Conservation (phyloP, 2,329 filamentous ascomycete genomes). For the Colletotrichum australisinense region DNA sequence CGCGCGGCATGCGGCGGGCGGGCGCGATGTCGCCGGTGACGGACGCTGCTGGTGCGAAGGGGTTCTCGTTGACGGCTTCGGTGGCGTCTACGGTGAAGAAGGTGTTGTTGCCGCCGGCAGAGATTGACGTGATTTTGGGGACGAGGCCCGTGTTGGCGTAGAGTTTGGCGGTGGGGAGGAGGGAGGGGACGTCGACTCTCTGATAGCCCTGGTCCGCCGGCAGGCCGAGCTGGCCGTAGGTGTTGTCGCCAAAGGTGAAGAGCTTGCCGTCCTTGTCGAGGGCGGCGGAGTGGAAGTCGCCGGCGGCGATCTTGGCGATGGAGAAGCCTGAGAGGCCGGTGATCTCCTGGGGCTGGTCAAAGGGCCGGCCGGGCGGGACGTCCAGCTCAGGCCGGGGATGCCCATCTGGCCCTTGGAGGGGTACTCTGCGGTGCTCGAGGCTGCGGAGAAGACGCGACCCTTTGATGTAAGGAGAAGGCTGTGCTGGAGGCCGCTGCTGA, state of each 20-base stretch:
- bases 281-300: conserved; percentile 87
- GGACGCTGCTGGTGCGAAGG: neutral
- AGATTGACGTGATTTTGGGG: conserved; percentile 79
- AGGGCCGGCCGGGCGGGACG: conserved; percentile 78
- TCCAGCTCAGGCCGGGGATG: conserved; percentile 84
- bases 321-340: conserved; percentile 76
- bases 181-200: conserved; percentile 75
- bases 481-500: conserved; percentile 86
- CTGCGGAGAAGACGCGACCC: conserved; percentile 90
- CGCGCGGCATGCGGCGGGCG: conserved; percentile 44
- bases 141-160: conserved; percentile 75
- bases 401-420: conserved; percentile 89
- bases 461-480: conserved; percentile 85
- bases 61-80: conserved; percentile 58
- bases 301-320: conserved; percentile 80
- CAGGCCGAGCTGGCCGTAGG: conserved; percentile 90
- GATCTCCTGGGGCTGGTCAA: conserved; percentile 86
- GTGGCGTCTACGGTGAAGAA: conserved; percentile 88
- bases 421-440: conserved; percentile 80
- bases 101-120: conserved; percentile 87
- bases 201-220: conserved; percentile 72
- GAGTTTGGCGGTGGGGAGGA: conserved; percentile 76
- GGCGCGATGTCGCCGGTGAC: conserved; percentile 40
- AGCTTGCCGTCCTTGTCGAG: conserved; percentile 81
- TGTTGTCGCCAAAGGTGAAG: conserved; percentile 93